Percentiles rank a stretch among this genome's conserved stretches.
These are phyloP conservation scores for Metarhizium humberi DNA, from an alignment of 2,329 filamentous ascomycete genomes.

Conservation along the genomic window DNA sequence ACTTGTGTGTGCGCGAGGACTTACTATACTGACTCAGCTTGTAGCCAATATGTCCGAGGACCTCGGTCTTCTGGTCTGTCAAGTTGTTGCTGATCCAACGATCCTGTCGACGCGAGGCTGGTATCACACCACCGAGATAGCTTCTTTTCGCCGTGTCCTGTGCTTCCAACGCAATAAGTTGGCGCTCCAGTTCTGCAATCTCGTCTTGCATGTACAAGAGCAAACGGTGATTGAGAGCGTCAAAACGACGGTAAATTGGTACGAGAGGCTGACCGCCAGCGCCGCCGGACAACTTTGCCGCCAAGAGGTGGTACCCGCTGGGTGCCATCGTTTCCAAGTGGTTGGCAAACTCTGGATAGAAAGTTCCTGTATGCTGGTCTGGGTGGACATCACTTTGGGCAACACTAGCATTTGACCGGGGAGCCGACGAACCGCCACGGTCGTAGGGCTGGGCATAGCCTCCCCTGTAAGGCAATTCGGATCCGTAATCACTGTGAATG, in stretches of 20 bases:
- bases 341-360: not conserved
- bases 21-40: constrained; percentile 62
- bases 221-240: constrained; percentile 71
- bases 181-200: constrained; percentile 69
- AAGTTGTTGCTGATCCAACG: constrained; percentile 44
- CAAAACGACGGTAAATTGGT: constrained; percentile 77
- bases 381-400: constrained; percentile 2
- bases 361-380: not conserved
- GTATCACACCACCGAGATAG: constrained; percentile 34
- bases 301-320: constrained; percentile 55
- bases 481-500: not conserved
- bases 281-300: constrained; percentile 36
- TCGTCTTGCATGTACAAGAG: constrained; percentile 81
- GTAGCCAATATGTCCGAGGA: constrained; percentile 53
- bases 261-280: constrained; percentile 20
- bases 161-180: constrained; percentile 60
- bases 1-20: constrained; percentile 11
- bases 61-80: constrained; percentile 49
- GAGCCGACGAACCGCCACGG: not conserved
- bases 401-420: constrained; percentile 1
- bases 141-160: constrained; percentile 40
- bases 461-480: not conserved
- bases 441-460: not conserved
- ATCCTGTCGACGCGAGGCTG: constrained; percentile 52
- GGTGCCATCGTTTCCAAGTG: constrained; percentile 16